phyloP scores from a whole-genome alignment of 1,284 basidiomycete genomes.

The Ganoderma leucocontextum region DNA sequence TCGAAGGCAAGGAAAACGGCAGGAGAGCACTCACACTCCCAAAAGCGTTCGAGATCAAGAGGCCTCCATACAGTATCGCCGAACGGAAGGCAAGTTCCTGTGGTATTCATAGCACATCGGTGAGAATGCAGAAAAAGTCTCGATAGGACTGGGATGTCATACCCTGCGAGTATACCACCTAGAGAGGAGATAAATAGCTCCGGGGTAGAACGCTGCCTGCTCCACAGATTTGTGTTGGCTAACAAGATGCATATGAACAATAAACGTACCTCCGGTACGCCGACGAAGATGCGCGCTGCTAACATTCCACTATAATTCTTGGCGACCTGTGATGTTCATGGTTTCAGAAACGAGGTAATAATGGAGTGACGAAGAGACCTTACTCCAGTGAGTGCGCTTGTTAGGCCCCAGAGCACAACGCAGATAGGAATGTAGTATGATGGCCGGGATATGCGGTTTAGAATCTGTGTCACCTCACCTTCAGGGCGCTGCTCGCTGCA shows the following conservation, averaged over 20 bases:
- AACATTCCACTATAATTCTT: constrained; percentile 63
- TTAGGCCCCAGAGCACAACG: constrained; percentile 69
- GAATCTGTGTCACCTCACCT: constrained; percentile 45
- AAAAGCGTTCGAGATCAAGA: constrained; percentile 82
- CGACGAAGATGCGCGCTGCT: constrained; percentile 67
- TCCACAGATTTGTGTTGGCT: not conserved
- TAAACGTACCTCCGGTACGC: constrained; percentile 60
- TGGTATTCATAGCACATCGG: not conserved
- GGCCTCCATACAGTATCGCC: constrained; percentile 72
- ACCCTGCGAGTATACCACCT: constrained; percentile 75
- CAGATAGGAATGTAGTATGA: constrained; percentile 69
- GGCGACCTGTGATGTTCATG: constrained; percentile 53
- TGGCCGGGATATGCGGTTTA: constrained; percentile 63
- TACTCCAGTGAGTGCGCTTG: constrained; percentile 68
- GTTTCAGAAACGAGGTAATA: not conserved
- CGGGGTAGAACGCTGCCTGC: constrained; percentile 70
- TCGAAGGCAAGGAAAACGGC: not conserved
- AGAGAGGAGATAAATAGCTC: constrained; percentile 66
- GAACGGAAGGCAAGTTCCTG: constrained; percentile 75
- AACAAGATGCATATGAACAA: not conserved
- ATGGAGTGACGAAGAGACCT: constrained; percentile 7
- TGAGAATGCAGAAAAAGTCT: not conserved
- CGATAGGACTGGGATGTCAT: not conserved
- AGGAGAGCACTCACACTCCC: constrained; percentile 57
- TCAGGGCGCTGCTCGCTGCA: not conserved